Evolutionary conservation across 1,284 basidiomycete species (phyloP), one percentile per base, ranked within the genome.

Genomic region (Cystobasidium sp.): DNA sequence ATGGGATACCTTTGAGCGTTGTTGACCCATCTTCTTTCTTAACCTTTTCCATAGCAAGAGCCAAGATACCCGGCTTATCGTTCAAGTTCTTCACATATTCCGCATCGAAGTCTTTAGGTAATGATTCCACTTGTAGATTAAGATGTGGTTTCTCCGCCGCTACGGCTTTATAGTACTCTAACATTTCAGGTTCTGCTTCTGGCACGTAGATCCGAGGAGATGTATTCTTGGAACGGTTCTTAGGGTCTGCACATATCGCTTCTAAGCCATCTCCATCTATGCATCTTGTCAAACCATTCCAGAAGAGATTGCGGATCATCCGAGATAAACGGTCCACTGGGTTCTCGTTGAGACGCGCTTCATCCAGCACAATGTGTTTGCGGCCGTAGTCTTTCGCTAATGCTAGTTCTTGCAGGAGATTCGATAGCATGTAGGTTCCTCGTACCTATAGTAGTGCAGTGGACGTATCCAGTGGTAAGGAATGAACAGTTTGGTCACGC

Each of bases 341-440:
- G 82, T 98, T 98, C 84, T 99, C 96, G 0, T 93, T 93, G 68
- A 99, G 86, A 75, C 95, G 91, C 20, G 94, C 89, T 83, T 99
- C 96, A 80, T 98, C 95, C n/a, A 99, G 89, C 14, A 99, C 92
- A 81, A 99, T 97, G 46, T 93, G 91, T 83, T 96, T 96, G 69
- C 94, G 87, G 70, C 92, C 92, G 82, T 94, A 93, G 81, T 98
- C 95, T 14, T 92, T 89, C n/a, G 96, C 96, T 41, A 99, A 88
- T 0, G 96, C 97, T 53, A 99, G 89, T 83, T 99, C 96, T 85
- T 99, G 97, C 39, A 99, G 86, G n/a, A 99, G 88, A 83, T 97
- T 99, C 12, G 96, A 98, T 52, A 99, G 87, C 96, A 97, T 98
- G 84, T 99, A 97, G 16, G 91, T 96, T 56, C 94, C 94, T n/a